Evolutionary conservation across 441 rosid genomes (phyloP), one percentile per base, ranked within the genome.

Genomic region (Brassica hybrid): DNA sequence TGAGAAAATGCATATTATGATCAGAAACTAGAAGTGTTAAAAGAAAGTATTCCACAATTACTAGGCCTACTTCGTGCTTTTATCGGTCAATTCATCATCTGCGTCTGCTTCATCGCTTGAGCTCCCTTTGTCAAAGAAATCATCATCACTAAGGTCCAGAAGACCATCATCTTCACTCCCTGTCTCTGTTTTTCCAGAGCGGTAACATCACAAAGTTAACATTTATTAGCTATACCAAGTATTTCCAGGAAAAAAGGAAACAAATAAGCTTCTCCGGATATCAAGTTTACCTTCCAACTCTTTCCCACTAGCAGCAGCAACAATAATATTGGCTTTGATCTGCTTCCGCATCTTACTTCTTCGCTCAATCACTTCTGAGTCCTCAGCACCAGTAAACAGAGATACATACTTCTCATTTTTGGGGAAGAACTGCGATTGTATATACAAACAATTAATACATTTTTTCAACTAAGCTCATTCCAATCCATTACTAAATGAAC

Each of bases 101-200:
- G 97, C 97, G 82, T 94, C 92, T 16, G 94, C 98, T 84, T 94
- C 98, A 82, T 94, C 98, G 81, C 94, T 94, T 41, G 98, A 94
- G 78, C 89, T 90, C 83, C 94, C 94, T 79, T 81, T 67, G 60
- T 90, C 75, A 81, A 94, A 92, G 86, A 92, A 92, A 84, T 94
- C 97, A 82, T 94, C 98, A 70, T 94, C 98, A 76, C 94, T 94
- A 83, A 90, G 79, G 83, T 94, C 98, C 85, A 91, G 80, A 79
- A 89, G 89, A 43, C 97, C 97, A 83, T 94, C 98, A 81, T 94
- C 98, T 84, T 94, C 97, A 71, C 98, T 94, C 66, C 97, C 98
- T 2, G 98, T 94, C 88, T 92, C 98, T 94, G 92, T 43, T 65
- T 65, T 43, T 65, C 7, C 69, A 65, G 34, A 58, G 6, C 36